Conservation (phyloP, 805 yeast genomes). For the Metschnikowia proteae region DNA sequence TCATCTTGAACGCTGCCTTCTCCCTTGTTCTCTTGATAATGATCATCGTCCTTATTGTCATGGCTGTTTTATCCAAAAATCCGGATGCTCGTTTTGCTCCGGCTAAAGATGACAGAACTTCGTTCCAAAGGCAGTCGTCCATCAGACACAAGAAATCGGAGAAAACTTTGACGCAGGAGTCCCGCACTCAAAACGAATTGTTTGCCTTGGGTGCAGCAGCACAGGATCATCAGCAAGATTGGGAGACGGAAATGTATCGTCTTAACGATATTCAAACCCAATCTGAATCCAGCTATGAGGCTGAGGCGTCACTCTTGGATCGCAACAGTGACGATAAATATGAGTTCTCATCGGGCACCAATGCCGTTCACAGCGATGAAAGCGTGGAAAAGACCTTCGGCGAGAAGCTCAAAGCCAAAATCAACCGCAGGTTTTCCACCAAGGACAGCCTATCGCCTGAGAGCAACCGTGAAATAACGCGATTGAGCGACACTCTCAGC, state of each 20-base stretch:
- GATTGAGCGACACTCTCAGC: conserved; percentile 15
- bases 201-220: conserved; percentile 22
- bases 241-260: conserved; percentile 66
- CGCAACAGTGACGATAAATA: conserved; percentile 2
- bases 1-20: conserved; percentile 84
- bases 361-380: not conserved
- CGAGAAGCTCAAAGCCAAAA: conserved; percentile 12
- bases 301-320: not conserved
- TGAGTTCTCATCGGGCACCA: conserved; percentile 1
- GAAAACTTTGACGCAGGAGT: conserved; percentile 7
- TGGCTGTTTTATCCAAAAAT: conserved; percentile 69
- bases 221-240: conserved; percentile 59
- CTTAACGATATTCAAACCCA: conserved; percentile 30
- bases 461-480: conserved; percentile 7
- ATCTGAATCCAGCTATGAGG: conserved; percentile 2
- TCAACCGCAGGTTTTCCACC: conserved; percentile 9
- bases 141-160: conserved; percentile 33
- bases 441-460: not conserved
- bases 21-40: conserved; percentile 67
- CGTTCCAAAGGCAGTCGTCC: conserved; percentile 60
- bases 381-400: conserved; percentile 10
- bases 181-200: conserved; percentile 17
- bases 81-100: conserved; percentile 89
- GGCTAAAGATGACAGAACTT: conserved; percentile 87
- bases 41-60: conserved; percentile 61